Percentiles rank a stretch among this genome's conserved stretches.
phyloP scores from a whole-genome alignment of 345 rosid species.

The Eucalyptus virginea region DNA sequence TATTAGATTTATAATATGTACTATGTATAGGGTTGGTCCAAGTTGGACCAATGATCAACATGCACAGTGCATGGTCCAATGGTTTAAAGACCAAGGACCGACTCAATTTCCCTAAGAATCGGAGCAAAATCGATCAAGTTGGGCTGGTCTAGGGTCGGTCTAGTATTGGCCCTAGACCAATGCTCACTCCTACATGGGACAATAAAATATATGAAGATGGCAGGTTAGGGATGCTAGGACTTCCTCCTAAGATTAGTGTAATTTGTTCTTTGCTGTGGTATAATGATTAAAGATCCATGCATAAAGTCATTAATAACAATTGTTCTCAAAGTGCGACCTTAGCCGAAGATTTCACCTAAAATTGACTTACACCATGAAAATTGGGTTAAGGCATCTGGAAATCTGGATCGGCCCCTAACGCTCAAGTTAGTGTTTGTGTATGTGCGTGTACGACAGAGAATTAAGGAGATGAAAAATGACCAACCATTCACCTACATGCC shows the following conservation, averaged over 20 bases:
- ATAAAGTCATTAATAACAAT: neutral
- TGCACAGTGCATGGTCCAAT: fast-evolving
- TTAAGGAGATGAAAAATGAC: neutral
- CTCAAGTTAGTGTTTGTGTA: neutral
- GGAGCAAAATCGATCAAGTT: too few relatives aligned
- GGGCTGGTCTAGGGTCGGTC: too few relatives aligned
- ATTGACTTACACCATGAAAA: neutral
- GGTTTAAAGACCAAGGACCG: too few relatives aligned
- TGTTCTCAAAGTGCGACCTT: neutral
- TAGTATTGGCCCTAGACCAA: too few relatives aligned
- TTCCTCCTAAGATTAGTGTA: neutral
- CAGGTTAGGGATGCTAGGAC: neutral
- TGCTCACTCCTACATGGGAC: neutral
- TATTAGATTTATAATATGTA: too few relatives aligned
- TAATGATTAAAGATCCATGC: neutral
- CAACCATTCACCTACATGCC: neutral
- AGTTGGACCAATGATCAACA: too few relatives aligned
- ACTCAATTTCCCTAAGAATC: too few relatives aligned
- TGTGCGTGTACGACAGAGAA: neutral
- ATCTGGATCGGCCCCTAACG: too few relatives aligned
- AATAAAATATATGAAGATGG: neutral
- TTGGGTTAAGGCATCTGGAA: neutral
- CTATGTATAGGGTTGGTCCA: too few relatives aligned
- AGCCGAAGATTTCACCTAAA: neutral
- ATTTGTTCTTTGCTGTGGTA: neutral